A percentile compares a stretch with the other conserved stretches of the same genome.
These are phyloP conservation scores for Kodamaea sagamina DNA, from an alignment of 805 yeast species.

Conservation along the genomic window DNA sequence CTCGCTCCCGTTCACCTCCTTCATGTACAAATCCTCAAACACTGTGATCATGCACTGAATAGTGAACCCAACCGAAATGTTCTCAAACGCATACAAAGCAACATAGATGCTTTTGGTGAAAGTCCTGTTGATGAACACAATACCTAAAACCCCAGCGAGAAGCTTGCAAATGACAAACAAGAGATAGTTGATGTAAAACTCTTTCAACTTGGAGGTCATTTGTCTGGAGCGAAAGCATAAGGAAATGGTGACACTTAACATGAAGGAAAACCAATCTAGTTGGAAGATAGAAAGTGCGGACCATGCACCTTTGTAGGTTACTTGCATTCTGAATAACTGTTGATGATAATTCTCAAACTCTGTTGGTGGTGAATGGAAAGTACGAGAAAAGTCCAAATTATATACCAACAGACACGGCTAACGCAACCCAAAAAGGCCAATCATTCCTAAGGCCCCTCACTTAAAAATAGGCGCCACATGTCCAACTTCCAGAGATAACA, in stretches of 20 bases:
- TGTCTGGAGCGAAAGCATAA: background rate
- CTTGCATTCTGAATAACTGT: too few species aligned
- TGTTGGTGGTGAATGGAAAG: too few species aligned
- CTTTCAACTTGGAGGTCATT: background rate
- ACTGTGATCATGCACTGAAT: background rate
- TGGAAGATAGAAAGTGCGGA: slow-evolving; percentile 4
- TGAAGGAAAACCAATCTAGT: background rate
- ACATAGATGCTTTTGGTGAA: slow-evolving; percentile 5
- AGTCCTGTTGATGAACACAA: background rate
- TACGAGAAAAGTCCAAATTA: too few species aligned
- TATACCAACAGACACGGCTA: too few species aligned
- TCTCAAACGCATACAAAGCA: slow-evolving; percentile 6
- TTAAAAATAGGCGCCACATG: too few species aligned
- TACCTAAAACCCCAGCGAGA: slow-evolving; percentile 7
- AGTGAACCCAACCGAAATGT: slow-evolving; percentile 8
- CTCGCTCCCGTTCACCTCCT: too few species aligned
- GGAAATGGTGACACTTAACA: background rate
- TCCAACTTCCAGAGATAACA: too few species aligned
- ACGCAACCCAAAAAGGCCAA: too few species aligned
- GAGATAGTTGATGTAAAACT: background rate
- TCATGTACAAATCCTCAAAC: slow-evolving; percentile 3
- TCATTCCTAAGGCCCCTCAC: too few species aligned
- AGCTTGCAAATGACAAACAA: slow-evolving; percentile 1
- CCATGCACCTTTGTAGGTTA: too few species aligned
- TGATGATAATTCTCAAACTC: too few species aligned